These are phyloP conservation scores for Russula olivacea DNA, from an alignment of 768 basidiomycete species.

Conservation along the genomic window DNA sequence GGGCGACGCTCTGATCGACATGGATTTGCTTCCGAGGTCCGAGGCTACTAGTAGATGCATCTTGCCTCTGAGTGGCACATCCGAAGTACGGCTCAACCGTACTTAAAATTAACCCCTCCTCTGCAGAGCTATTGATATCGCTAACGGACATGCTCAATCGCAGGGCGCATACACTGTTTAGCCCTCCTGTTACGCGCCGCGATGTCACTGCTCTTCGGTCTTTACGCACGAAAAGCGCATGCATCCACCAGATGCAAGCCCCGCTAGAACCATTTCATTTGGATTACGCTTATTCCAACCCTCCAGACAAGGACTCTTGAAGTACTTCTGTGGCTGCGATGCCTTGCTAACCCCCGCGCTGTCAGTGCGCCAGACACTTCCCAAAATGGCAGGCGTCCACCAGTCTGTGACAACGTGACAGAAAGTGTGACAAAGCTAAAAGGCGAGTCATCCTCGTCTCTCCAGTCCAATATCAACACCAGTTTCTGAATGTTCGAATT, in stretches of 20 bases:
- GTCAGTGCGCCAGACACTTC: background rate
- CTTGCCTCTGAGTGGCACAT: background rate
- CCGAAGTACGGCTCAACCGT: background rate
- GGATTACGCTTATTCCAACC: background rate
- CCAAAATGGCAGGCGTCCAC: background rate
- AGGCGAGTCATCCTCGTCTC: constrained; percentile 17
- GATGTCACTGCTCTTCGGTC: background rate
- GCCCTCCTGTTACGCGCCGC: background rate
- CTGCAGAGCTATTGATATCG: background rate
- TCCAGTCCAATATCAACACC: background rate
- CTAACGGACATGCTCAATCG: background rate
- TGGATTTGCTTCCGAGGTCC: constrained; percentile 11
- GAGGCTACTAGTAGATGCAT: constrained; percentile 4
- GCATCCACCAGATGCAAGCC: background rate
- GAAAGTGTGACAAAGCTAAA: background rate
- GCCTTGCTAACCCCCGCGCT: too few relatives aligned
- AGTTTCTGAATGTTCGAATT: constrained; percentile 7
- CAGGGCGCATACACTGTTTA: background rate
- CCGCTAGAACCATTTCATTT: background rate
- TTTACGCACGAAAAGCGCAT: background rate
- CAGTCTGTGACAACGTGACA: background rate
- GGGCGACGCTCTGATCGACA: background rate
- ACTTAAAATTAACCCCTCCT: too few relatives aligned
- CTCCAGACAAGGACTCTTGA: background rate
- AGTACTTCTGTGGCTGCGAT: background rate